Percentiles rank a stretch among this genome's conserved stretches.
Evolutionary conservation across 495 filamentous ascomycete genomes (phyloP).

Genomic region (Xylaria sp.): DNA sequence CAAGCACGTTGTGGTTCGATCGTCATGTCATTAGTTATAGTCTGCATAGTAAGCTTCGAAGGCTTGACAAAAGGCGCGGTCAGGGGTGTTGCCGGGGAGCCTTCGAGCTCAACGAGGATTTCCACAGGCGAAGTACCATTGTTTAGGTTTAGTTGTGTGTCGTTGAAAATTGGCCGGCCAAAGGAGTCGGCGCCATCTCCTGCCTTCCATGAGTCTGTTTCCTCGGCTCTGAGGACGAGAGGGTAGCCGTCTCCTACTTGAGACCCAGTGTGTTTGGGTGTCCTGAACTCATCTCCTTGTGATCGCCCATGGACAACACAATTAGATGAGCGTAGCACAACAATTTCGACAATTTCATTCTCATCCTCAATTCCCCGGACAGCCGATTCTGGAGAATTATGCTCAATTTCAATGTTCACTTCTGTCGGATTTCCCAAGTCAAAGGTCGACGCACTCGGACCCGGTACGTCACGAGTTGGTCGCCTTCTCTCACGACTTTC

Average conservation of each 20-base stretch:
- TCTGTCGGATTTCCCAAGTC: not conserved
- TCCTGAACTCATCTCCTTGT: not conserved
- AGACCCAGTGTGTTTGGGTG: not conserved
- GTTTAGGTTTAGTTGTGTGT: not conserved
- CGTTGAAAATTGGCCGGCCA: not conserved
- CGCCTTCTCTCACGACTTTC: not conserved
- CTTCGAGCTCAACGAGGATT: not conserved
- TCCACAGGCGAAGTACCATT: not conserved
- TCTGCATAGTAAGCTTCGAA: not conserved
- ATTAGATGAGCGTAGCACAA: conserved; percentile 2
- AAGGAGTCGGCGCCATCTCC: not conserved
- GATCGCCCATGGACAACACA: conserved; percentile 11
- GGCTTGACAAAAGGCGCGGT: not conserved
- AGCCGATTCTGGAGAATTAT: not conserved
- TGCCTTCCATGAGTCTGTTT: not conserved
- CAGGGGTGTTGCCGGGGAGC: not conserved
- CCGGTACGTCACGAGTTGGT: not conserved
- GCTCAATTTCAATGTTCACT: not conserved
- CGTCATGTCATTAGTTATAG: not conserved
- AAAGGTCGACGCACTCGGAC: not conserved
- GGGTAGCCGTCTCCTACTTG: not conserved
- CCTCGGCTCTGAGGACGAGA: not conserved
- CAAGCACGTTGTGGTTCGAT: conserved; percentile 2
- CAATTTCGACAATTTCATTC: conserved; percentile 7
- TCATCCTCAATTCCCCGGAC: not conserved